Evolutionary conservation across 345 rosid genomes (phyloP).

Genomic region (Cardiospermum halicacabum): DNA sequence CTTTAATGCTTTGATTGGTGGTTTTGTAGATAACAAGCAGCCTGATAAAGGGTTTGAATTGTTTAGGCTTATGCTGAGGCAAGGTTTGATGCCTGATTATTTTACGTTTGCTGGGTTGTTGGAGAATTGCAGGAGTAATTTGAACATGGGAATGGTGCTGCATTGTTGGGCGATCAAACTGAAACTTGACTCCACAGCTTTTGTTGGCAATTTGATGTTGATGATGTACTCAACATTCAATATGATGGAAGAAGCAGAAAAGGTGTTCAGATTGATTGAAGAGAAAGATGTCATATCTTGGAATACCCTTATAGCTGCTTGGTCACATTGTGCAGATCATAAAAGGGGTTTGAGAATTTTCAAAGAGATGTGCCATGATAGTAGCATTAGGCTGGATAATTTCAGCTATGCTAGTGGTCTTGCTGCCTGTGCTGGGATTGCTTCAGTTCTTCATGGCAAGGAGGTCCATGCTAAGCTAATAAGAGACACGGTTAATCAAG

Average conservation of each 20-base stretch:
- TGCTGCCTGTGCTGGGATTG: conserved; percentile 49
- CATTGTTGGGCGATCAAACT: conserved; percentile 47
- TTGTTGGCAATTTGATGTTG: conserved; percentile 49
- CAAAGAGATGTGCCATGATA: conserved; percentile 31
- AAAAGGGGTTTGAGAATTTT: conserved; percentile 39
- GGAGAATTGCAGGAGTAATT: conserved; percentile 28
- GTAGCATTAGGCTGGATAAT: conserved; percentile 30
- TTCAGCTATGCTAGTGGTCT: conserved; percentile 45
- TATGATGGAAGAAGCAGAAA: conserved; percentile 36
- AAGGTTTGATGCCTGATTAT: conserved; percentile 40
- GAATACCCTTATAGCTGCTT: conserved; percentile 45
- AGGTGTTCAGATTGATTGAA: conserved; percentile 29
- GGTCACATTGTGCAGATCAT: conserved; percentile 35
- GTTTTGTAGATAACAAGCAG: conserved; percentile 44
- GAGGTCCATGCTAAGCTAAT: conserved; percentile 50
- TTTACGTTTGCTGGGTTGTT: conserved; percentile 44
- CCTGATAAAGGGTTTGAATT: conserved; percentile 35
- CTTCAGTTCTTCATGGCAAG: conserved; percentile 44
- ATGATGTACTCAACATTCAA: conserved; percentile 44
- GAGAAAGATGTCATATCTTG: conserved; percentile 55
- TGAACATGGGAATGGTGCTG: conserved; percentile 26
- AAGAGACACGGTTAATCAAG: conserved; percentile 31
- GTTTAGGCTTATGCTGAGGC: conserved; percentile 31
- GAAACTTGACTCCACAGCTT: conserved; percentile 31
- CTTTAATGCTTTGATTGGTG: conserved; percentile 52